Conservation (phyloP, 106 monocot species). For the Phalaenopsis equestris region DNA sequence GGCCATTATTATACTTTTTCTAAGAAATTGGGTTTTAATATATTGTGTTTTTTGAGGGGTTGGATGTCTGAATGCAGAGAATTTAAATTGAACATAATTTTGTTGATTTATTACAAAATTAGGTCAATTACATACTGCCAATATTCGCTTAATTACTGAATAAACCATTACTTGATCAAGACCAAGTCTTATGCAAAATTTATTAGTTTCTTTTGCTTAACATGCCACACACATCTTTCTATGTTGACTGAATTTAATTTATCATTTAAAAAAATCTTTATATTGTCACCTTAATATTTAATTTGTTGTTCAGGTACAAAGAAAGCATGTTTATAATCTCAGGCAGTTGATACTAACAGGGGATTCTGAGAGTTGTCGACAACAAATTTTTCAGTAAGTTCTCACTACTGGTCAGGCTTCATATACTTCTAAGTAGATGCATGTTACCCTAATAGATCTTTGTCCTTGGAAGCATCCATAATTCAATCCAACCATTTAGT, state of each 20-base stretch:
- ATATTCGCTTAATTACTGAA: neutral
- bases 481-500: neutral
- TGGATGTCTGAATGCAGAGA: too few relatives aligned
- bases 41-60: too few relatives aligned
- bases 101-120: too few relatives aligned
- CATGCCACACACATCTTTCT: neutral
- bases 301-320: constrained; percentile 59
- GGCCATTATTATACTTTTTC: too few relatives aligned
- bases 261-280: neutral
- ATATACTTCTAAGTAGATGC: neutral
- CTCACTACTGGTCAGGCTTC: neutral
- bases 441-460: neutral
- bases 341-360: constrained; percentile 87
- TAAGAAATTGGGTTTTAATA: too few relatives aligned
- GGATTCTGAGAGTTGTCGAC: constrained; percentile 62
- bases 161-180: neutral
- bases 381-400: constrained; percentile 83
- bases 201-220: constrained; percentile 1
- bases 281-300: neutral
- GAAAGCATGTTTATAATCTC: constrained; percentile 93
- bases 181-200: neutral
- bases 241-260: neutral
- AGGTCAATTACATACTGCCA: neutral
- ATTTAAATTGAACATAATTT: too few relatives aligned
- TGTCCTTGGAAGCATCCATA: neutral